Evolutionary conservation across 2,329 filamentous ascomycete genomes (phyloP), one percentile per base, ranked within the genome.

Genomic region (Monilinia vaccinii-corymbosi): DNA sequence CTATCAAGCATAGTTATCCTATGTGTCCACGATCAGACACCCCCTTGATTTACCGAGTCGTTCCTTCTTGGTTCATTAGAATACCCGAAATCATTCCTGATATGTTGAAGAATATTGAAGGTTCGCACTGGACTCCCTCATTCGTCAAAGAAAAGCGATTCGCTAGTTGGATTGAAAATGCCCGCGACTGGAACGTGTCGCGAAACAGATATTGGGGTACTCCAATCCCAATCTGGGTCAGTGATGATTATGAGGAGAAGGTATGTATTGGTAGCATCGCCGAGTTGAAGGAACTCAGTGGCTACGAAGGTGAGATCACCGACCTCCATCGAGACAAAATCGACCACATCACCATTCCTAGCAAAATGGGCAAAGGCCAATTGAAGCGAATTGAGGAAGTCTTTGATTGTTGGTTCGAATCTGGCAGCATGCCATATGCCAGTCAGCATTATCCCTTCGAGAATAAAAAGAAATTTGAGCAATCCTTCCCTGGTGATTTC

Each of bases 371-470:
- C 67, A 96, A 93, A 71, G 92, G 91, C 23, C 79, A 81, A n/a
- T 77, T 97, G 63, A 86, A 81, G 68, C 86, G 92, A 66, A 81
- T 94, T 11, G 86, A 91, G 56, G 91, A 96, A 72, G 90, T 97
- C 5, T 96, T 97, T 68, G 92, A 97, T 75, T 97, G 92, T 72
- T 97, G 92, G 91, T 96, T 96, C 64, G 92, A 97, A 74, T 96
- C 91, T 47, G 92, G 92, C 62, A 92, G 88, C 71, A 97, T 97
- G 92, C 92, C 92, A 2, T 97, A 96, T 71, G 89, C 90, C 46
- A 91, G 87, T 66, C 84, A 88, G 64, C 92, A 97, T 73, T 97
- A 95, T 71, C 92, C 92, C 8, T 97, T 97, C 71, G 88, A 93
- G 75, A 94, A 94, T 70, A 83, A 86, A 67, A 89, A 92, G 11